Percentiles rank a stretch among this genome's conserved stretches.
Evolutionary conservation across 2,329 filamentous ascomycete genomes (phyloP).

Genomic region (Ophiostoma ulmi): DNA sequence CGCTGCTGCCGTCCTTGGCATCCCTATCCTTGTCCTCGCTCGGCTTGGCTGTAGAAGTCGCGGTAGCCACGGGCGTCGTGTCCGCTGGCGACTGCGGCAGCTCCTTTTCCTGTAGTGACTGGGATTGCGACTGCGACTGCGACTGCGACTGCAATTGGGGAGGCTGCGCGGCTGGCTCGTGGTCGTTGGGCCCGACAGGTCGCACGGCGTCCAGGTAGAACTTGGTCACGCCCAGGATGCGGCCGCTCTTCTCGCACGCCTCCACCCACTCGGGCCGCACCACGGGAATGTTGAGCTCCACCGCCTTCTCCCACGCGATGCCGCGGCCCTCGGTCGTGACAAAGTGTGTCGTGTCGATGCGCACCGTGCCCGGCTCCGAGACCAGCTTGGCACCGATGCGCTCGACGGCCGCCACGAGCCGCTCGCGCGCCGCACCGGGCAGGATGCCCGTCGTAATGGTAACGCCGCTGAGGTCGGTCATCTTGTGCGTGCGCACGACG

Average conservation of each 20-base stretch:
- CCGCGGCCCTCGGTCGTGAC: conserved; percentile 92
- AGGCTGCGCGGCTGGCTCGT: conserved; percentile 16
- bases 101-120: conserved; percentile 32
- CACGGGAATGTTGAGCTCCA: conserved; percentile 96
- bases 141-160: neutral
- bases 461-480: conserved; percentile 94
- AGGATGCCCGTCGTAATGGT: conserved; percentile 89
- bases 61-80: conserved; percentile 14
- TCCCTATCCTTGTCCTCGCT: neutral
- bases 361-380: conserved; percentile 57
- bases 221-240: conserved; percentile 88
- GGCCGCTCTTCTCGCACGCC: conserved; percentile 87
- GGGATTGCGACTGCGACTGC: conserved; percentile 24
- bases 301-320: conserved; percentile 88
- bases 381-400: conserved; percentile 89
- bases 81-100: conserved; percentile 21
- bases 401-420: conserved; percentile 68
- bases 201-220: conserved; percentile 85
- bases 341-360: conserved; percentile 98
- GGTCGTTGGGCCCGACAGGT: conserved; percentile 36
- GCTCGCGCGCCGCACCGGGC: conserved; percentile 66
- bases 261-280: conserved; percentile 96
- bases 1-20: conserved; percentile 25
- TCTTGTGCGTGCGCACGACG: conserved; percentile 88
- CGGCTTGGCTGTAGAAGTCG: conserved; percentile 15